Conservation (phyloP, 2,329 filamentous ascomycete genomes). For the Eurotiales sp. region DNA sequence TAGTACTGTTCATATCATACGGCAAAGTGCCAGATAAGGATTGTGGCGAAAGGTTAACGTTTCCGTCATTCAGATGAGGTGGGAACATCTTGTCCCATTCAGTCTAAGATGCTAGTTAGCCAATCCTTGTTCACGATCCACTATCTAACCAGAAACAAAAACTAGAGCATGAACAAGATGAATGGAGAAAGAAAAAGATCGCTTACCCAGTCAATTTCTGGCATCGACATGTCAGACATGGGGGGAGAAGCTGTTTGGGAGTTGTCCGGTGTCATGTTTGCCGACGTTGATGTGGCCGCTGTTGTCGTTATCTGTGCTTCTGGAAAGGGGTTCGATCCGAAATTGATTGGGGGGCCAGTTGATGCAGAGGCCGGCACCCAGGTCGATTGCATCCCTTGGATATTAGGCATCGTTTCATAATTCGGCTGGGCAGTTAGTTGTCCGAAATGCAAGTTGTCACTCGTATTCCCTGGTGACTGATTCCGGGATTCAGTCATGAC, state of each 20-base stretch:
- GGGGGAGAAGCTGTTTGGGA: too few relatives aligned
- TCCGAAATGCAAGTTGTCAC: neutral
- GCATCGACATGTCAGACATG: conserved; percentile 30
- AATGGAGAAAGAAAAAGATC: neutral
- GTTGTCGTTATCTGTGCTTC: too few relatives aligned
- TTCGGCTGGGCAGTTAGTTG: neutral
- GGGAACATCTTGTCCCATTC: conserved; percentile 37
- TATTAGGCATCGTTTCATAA: neutral
- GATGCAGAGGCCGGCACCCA: conserved; percentile 13
- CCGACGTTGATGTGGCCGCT: conserved; percentile 14
- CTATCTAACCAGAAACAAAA: conserved; percentile 3
- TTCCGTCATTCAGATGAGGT: conserved; percentile 51
- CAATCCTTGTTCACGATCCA: neutral
- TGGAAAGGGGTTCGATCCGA: too few relatives aligned
- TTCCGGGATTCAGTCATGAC: neutral
- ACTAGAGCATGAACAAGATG: neutral
- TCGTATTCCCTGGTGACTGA: neutral
- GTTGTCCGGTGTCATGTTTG: neutral
- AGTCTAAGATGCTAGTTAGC: conserved; percentile 18
- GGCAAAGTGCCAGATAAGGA: conserved; percentile 16
- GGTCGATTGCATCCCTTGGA: neutral
- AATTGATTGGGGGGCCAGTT: conserved; percentile 10
- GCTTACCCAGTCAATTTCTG: conserved; percentile 66
- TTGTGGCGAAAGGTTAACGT: conserved; percentile 45
- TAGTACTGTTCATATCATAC: conserved; percentile 14